These are phyloP conservation scores for Alternaria hordeiaustralica DNA, from an alignment of 2,329 filamentous ascomycete species.

Conservation along the genomic window DNA sequence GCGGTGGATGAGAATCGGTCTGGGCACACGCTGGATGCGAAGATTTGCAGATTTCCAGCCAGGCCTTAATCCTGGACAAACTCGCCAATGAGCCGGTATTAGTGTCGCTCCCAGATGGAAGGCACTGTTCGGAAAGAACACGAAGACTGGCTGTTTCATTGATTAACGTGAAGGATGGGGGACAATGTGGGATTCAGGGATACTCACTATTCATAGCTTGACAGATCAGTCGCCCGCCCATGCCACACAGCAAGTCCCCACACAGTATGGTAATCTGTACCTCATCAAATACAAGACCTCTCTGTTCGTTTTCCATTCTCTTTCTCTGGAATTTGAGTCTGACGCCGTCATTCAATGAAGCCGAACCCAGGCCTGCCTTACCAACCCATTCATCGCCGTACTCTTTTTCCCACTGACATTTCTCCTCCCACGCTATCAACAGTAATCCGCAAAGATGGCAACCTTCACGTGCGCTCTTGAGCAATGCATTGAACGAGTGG, in stretches of 20 bases:
- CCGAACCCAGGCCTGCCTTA: accelerated
- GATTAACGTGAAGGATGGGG: too few relatives aligned
- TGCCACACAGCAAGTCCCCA: too few relatives aligned
- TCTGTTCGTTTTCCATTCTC: too few relatives aligned
- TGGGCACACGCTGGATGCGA: not conserved
- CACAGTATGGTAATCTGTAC: too few relatives aligned
- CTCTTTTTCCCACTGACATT: accelerated
- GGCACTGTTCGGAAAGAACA: accelerated
- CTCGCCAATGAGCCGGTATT: not conserved
- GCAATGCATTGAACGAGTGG: too few relatives aligned
- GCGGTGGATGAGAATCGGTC: not conserved
- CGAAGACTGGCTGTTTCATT: not conserved
- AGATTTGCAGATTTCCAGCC: not conserved
- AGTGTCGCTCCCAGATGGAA: not conserved
- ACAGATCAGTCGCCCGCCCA: not conserved
- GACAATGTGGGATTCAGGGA: not conserved
- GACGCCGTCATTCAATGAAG: too few relatives aligned
- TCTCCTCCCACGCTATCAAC: too few relatives aligned
- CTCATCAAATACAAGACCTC: too few relatives aligned
- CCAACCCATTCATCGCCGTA: too few relatives aligned
- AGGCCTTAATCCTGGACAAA: not conserved
- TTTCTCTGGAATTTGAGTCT: too few relatives aligned
- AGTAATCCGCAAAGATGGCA: too few relatives aligned
- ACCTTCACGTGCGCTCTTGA: too few relatives aligned
- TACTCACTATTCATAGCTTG: not conserved